phyloP scores from a whole-genome alignment of 768 basidiomycete species.

The Psilocybe subaeruginosa region DNA sequence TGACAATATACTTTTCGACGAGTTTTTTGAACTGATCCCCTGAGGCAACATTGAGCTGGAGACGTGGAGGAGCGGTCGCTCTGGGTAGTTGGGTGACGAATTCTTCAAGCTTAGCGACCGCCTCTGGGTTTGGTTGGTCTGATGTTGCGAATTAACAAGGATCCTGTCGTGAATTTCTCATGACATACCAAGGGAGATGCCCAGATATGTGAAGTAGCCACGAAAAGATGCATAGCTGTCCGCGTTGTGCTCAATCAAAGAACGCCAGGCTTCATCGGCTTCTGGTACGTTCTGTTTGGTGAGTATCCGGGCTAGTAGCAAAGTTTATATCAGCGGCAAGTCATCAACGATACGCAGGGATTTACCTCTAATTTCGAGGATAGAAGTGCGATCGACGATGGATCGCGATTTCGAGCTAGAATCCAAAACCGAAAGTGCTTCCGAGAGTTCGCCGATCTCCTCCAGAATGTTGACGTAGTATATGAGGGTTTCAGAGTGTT shows the following conservation, averaged over 20 bases:
- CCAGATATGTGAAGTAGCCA: constrained; percentile 69
- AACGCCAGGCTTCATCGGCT: constrained; percentile 81
- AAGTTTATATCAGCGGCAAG: constrained; percentile 11
- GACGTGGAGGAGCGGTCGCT: constrained; percentile 71
- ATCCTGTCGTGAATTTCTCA: background rate
- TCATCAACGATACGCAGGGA: background rate
- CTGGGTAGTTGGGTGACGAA: constrained; percentile 67
- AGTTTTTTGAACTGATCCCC: constrained; percentile 72
- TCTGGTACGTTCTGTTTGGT: constrained; percentile 65
- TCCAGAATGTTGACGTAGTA: constrained; percentile 79
- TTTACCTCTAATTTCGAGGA: constrained; percentile 71
- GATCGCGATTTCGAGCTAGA: constrained; percentile 60
- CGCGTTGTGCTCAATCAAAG: constrained; percentile 82
- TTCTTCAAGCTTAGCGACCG: constrained; percentile 59
- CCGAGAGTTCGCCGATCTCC: constrained; percentile 63
- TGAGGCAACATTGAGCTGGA: constrained; percentile 69
- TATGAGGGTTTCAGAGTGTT: constrained; percentile 81
- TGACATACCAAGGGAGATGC: constrained; percentile 63
- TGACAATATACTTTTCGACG: constrained; percentile 66
- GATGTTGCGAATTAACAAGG: constrained; percentile 31
- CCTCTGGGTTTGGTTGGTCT: constrained; percentile 53
- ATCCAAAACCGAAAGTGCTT: constrained; percentile 69
- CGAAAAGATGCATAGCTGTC: constrained; percentile 83
- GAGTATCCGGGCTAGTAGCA: constrained; percentile 70
- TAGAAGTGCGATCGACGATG: constrained; percentile 72